Conservation (phyloP, 345 rosid genomes). For the Psidium guajava region DNA sequence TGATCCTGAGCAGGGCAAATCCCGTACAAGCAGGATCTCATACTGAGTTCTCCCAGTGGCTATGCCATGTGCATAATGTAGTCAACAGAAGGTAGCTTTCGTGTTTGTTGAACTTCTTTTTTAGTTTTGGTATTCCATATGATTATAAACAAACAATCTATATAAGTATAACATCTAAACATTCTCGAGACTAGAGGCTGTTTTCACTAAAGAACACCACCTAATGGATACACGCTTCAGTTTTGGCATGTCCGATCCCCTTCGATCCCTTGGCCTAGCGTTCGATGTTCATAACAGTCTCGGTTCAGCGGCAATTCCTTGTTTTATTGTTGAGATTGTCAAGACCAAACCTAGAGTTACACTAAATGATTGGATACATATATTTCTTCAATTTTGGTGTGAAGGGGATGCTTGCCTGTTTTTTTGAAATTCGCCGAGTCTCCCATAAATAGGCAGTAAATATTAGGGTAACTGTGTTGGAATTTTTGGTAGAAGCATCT, state of each 20-base stretch:
- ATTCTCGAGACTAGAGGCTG: neutral
- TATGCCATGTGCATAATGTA: slow-evolving; percentile 81
- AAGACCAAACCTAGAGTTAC: neutral
- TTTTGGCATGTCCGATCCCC: neutral
- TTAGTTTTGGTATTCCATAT: neutral
- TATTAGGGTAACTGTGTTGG: neutral
- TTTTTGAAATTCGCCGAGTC: neutral
- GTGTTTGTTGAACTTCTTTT: neutral
- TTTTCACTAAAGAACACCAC: neutral
- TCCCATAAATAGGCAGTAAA: neutral
- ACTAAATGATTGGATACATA: neutral
- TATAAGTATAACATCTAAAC: neutral
- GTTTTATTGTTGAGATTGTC: neutral
- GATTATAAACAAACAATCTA: neutral
- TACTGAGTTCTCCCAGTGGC: slow-evolving; percentile 81
- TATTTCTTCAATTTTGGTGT: neutral
- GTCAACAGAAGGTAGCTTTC: slow-evolving; percentile 73
- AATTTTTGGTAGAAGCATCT: neutral
- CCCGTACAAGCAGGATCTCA: slow-evolving; percentile 80
- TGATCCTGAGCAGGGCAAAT: slow-evolving; percentile 37
- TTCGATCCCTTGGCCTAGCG: neutral
- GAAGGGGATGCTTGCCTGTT: neutral
- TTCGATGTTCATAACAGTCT: neutral
- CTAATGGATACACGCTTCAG: neutral
- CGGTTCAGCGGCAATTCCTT: neutral